phyloP scores from a whole-genome alignment of 2,329 filamentous ascomycete species.

The Claviceps sp. region DNA sequence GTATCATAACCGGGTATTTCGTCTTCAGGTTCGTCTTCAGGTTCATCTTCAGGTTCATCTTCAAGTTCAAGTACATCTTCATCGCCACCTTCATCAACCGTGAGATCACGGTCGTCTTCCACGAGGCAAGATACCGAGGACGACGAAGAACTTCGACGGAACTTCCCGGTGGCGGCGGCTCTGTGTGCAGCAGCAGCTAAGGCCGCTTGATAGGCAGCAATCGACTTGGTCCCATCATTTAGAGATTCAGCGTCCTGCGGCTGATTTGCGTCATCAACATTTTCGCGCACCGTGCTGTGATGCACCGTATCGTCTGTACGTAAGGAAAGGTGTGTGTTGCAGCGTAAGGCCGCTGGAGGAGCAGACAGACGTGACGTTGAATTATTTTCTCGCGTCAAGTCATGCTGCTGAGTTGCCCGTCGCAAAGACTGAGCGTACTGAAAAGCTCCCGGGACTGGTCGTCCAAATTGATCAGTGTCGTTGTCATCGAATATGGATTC shows the following conservation, averaged over 20 bases:
- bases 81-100: conserved; percentile 5
- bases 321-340: conserved; percentile 40
- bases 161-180: conserved; percentile 64
- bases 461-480: conserved; percentile 48
- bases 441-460: conserved; percentile 46
- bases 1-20: conserved; percentile 40
- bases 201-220: conserved; percentile 67
- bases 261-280: not conserved
- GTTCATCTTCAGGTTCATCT: not conserved
- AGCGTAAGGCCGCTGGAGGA: conserved; percentile 29
- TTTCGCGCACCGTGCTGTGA: not conserved
- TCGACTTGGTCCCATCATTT: conserved; percentile 11
- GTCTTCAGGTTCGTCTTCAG: conserved; percentile 5
- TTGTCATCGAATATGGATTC: conserved; percentile 62
- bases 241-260: conserved; percentile 2
- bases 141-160: conserved; percentile 44
- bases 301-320: conserved; percentile 16
- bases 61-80: not conserved
- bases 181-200: conserved; percentile 69
- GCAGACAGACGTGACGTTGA: conserved; percentile 30
- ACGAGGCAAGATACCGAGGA: conserved; percentile 11
- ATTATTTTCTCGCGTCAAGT: conserved; percentile 31
- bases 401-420: conserved; percentile 17
- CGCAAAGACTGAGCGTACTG: conserved; percentile 36
- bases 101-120: conserved; percentile 1